These are phyloP conservation scores for Naegleria lovaniensis DNA, from an alignment of 208 protist genomes.

Conservation along the genomic window DNA sequence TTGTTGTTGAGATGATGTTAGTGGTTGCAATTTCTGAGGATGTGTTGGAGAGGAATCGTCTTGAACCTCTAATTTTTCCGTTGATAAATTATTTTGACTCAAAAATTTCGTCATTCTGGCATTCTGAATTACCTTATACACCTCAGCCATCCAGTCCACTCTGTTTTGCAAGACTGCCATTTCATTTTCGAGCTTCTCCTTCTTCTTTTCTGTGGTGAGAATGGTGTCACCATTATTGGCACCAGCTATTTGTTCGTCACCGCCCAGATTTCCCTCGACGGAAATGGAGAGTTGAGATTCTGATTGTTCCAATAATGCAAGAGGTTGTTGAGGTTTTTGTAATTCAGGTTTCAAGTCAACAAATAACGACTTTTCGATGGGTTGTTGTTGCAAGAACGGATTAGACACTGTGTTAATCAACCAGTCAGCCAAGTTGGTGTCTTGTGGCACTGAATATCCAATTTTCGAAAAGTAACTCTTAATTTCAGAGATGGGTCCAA, in stretches of 20 bases:
- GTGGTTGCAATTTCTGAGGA: no score
- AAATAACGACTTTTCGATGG: not conserved
- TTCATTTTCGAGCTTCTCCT: not conserved
- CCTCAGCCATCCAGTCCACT: not conserved
- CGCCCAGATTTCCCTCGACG: not conserved
- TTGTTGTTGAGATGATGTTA: no score
- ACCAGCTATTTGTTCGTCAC: no score
- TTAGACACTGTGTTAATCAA: not conserved
- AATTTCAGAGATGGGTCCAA: constrained; percentile 6
- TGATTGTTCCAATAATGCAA: not conserved
- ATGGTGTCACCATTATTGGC: no score
- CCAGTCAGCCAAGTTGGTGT: constrained; percentile 30
- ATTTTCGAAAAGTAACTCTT: constrained; percentile 26
- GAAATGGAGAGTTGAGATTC: not conserved
- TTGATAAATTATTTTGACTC: not conserved
- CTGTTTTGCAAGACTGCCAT: not conserved
- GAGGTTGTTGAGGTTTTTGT: no score
- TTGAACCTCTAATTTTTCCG: no score
- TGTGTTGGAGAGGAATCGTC: not conserved
- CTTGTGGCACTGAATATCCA: constrained; percentile 18
- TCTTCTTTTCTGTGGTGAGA: not conserved
- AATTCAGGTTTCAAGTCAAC: not conserved
- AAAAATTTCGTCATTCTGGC: not conserved
- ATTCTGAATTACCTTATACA: not conserved
- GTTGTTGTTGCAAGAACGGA: not conserved